Evolutionary conservation across 2,329 filamentous ascomycete genomes (phyloP).

Genomic region (Sphaerostilbella broomeana): DNA sequence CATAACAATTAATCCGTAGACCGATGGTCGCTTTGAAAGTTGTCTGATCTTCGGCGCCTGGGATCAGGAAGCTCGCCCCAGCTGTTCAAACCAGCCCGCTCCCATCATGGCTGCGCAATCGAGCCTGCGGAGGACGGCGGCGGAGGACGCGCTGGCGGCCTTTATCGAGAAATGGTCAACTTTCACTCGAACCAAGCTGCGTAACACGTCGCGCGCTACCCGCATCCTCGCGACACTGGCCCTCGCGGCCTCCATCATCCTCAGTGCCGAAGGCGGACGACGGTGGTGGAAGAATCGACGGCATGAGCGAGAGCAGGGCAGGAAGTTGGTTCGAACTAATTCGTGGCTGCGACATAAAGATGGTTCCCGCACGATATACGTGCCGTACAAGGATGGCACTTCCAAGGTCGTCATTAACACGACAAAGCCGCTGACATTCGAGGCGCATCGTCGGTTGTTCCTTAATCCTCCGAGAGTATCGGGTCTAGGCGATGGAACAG

Average conservation of each 20-base stretch:
- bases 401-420: constrained; percentile 86
- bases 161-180: constrained; percentile 56
- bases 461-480: constrained; percentile 82
- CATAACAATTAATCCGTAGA: too few relatives aligned
- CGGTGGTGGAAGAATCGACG: constrained; percentile 67
- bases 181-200: constrained; percentile 48
- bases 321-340: constrained; percentile 78
- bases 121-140: constrained; percentile 61
- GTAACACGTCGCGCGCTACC: constrained; percentile 60
- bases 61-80: constrained; percentile 5
- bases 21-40: constrained; percentile 3
- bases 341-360: constrained; percentile 92
- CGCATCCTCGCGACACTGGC: constrained; percentile 70
- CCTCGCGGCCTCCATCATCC: constrained; percentile 71
- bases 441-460: constrained; percentile 90
- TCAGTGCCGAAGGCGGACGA: constrained; percentile 70
- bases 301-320: constrained; percentile 75
- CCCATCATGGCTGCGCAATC: constrained; percentile 76
- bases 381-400: constrained; percentile 81
- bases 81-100: not conserved
- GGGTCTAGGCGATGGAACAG: constrained; percentile 64
- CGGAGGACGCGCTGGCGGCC: constrained; percentile 59
- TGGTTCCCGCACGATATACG: constrained; percentile 89
- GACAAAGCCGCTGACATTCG: constrained; percentile 89
- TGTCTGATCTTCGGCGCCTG: constrained; percentile 9